Conservation (phyloP, 176 grass and related monocot species). For the Carex pumila region DNA sequence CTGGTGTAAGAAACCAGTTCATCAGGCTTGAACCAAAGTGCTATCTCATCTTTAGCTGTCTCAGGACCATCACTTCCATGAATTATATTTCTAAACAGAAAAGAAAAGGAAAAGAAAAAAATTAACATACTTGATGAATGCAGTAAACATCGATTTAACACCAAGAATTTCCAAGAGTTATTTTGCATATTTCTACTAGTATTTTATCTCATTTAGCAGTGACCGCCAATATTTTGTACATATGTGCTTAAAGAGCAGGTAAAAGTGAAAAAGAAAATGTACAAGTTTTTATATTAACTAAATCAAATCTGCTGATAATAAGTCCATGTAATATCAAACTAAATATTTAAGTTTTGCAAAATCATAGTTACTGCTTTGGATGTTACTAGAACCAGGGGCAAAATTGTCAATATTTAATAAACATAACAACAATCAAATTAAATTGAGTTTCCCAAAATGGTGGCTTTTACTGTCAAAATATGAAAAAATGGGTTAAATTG, state of each 20-base stretch:
- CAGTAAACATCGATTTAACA: background rate
- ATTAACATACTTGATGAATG: background rate
- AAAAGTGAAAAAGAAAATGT: background rate
- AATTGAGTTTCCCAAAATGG: background rate
- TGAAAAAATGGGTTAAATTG: background rate
- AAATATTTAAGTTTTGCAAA: background rate
- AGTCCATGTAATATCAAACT: background rate
- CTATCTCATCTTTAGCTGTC: constrained; percentile 84
- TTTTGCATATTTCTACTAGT: background rate
- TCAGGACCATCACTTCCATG: constrained; percentile 85
- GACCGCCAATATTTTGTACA: background rate
- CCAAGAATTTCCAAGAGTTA: background rate
- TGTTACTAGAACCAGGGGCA: background rate
- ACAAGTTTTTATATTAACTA: background rate
- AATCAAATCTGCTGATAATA: background rate
- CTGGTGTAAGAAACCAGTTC: constrained; percentile 76
- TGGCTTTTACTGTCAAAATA: no score
- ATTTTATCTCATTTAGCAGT: background rate
- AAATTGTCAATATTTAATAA: background rate
- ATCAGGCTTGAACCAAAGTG: constrained; percentile 62
- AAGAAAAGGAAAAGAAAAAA: background rate
- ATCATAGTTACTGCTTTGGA: background rate
- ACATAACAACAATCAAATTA: background rate
- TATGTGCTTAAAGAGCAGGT: background rate
- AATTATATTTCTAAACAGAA: constrained; percentile 68